These are phyloP conservation scores for Termitomyces sp. DNA, from an alignment of 768 basidiomycete species.

Conservation along the genomic window DNA sequence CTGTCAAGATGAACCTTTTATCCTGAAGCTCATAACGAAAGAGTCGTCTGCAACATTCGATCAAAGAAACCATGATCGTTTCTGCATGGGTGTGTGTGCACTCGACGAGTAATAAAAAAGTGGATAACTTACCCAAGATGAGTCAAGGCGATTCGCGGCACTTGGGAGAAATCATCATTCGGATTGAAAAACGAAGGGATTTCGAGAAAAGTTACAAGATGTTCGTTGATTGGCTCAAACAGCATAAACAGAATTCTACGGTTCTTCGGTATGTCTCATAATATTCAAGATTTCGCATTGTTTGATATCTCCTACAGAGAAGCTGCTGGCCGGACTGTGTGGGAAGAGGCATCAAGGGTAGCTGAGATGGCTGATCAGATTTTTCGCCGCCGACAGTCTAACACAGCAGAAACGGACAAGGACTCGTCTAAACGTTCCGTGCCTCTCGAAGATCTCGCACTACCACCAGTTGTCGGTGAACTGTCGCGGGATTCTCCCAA, in stretches of 20 bases:
- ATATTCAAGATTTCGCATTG: not conserved
- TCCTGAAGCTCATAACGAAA: not conserved
- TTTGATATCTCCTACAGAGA: not conserved
- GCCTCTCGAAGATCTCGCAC: not conserved
- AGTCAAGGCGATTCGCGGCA: conserved; percentile 4
- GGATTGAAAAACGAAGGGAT: conserved; percentile 10
- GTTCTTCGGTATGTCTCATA: conserved; percentile 3
- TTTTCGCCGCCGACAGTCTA: not conserved
- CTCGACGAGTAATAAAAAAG: not conserved
- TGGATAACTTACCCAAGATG: not conserved
- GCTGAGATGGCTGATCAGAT: not conserved
- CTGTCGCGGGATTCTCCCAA: conserved; percentile 3
- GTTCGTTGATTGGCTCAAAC: conserved; percentile 10
- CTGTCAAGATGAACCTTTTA: not conserved
- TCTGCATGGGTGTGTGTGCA: conserved; percentile 6
- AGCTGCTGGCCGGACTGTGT: not conserved
- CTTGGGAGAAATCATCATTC: conserved; percentile 15
- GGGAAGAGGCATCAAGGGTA: not conserved
- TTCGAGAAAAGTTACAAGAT: not conserved
- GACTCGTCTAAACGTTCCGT: conserved; percentile 3
- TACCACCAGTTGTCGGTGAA: conserved; percentile 5
- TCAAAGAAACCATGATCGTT: not conserved
- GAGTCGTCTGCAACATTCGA: not conserved
- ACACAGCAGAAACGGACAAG: not conserved
- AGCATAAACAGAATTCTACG: not conserved